Evolutionary conservation across 192 early-diverging fungal genomes (phyloP).

Genomic region (Coemansia sp.): DNA sequence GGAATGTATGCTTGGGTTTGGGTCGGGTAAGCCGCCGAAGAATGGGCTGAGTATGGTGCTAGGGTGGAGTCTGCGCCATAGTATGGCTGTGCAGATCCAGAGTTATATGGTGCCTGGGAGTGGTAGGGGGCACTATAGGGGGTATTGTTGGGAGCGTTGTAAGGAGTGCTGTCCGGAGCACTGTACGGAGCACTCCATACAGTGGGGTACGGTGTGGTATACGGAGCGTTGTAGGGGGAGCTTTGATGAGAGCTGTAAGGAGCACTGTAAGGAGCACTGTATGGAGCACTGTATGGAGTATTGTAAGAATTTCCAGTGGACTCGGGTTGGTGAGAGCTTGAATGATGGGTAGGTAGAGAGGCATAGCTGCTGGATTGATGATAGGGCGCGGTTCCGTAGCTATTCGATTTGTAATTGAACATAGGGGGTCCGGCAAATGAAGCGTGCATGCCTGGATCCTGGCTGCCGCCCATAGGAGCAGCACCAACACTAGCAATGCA

Average conservation of each 20-base stretch:
- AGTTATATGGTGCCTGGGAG: slow-evolving; percentile 1
- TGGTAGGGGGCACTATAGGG: not conserved
- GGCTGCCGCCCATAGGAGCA: not conserved
- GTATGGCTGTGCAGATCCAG: slow-evolving; percentile 1
- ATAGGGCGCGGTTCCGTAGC: not conserved
- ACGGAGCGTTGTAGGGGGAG: not conserved
- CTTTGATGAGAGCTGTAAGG: not conserved
- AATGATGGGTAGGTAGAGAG: not conserved
- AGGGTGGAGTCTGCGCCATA: slow-evolving; percentile 5
- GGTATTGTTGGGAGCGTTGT: not conserved
- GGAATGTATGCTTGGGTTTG: slow-evolving; percentile 22
- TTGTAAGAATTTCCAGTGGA: not conserved
- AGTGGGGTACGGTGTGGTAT: too few species aligned
- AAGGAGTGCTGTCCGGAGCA: not conserved
- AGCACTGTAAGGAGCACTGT: not conserved
- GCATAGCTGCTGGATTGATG: not conserved
- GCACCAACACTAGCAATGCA: not conserved
- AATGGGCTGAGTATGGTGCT: slow-evolving; percentile 8
- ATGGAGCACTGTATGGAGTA: not conserved
- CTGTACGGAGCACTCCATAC: not conserved
- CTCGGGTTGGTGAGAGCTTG: not conserved
- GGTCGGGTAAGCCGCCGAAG: slow-evolving; percentile 39
- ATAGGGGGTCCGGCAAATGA: slow-evolving; percentile 16
- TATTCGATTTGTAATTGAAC: slow-evolving; percentile 5
- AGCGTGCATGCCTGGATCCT: not conserved